Evolutionary conservation across 2,329 filamentous ascomycete species (phyloP), one percentile per base, ranked within the genome.

Genomic region (Fusarium haematococcum): DNA sequence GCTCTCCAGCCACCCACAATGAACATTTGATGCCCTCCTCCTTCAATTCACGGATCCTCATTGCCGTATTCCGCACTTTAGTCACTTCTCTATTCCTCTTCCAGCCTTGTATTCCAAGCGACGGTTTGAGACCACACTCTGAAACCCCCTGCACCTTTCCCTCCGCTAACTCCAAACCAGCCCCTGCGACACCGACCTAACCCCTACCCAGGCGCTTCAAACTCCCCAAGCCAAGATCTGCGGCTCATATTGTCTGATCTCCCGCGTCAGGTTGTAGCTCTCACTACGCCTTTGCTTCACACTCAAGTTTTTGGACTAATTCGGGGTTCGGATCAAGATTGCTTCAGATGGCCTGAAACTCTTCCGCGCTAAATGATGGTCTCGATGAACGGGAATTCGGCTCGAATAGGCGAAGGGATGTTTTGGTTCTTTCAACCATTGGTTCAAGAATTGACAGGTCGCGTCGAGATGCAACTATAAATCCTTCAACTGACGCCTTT

Each of bases 211-310:
- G 48, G 20, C 48, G 18, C 48, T 52, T 69, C 63, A 69, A 71
- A 69, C 67, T 32, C 39, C 5, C 11, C 10, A 32, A 56, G 25
- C 56, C 54, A 50, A 64, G 43, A 69, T 64, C 56, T 69, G 67
- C 27, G 54, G 63, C 69, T 66, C 20, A 13, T 57, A 32, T n/a
- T 67, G 69, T 71, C 20, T 71, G 69, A 71, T 69, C 52, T 66
- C 16, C 45, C 27, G 58, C 67, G 39, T 69, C 69, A 66, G 50
- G 18, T 65, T 65, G 25, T 27, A 43, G 30, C 54, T 3, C 23
- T 39, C 25, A 27, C 37, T 32, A 37, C 57, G 9, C 57, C 23
- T 25, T 37, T n/a, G 35, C 52, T 56, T 37, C 35, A 37, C 14
- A 35, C 13, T 14, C 33, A 16, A 37, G 35, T 37, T 37, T 25